Evolutionary conservation across 257 asterid species (phyloP).

Genomic region (Cynanchum wilfordii): DNA sequence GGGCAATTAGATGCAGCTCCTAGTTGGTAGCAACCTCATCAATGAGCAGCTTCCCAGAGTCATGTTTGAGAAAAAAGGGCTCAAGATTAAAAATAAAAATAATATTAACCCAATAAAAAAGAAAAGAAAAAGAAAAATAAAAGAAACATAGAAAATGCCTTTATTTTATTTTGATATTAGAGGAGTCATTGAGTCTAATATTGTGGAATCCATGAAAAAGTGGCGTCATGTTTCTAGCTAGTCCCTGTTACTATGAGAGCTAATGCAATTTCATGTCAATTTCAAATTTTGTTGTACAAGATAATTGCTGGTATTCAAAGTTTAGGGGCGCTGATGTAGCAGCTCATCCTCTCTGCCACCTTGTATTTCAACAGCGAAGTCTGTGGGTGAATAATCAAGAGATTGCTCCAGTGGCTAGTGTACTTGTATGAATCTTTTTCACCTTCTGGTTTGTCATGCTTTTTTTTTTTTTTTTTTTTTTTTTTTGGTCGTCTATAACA

Average conservation of each 20-base stretch:
- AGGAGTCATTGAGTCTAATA: background rate
- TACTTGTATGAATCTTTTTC: conserved; percentile 27
- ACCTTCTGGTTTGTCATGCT: conserved; percentile 2
- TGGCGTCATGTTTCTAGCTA: background rate
- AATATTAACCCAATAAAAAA: too few species aligned
- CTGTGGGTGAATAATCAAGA: conserved; percentile 65
- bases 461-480: too few species aligned
- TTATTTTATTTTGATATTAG: background rate
- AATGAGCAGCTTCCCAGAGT: too few species aligned
- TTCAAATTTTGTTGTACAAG: conserved; percentile 67
- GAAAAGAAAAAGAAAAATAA: too few species aligned
- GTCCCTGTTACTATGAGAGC: conserved; percentile 6
- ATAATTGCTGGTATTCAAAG: conserved; percentile 74
- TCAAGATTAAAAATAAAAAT: too few species aligned
- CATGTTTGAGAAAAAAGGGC: too few species aligned
- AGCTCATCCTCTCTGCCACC: conserved; percentile 81
- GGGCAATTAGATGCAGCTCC: too few species aligned
- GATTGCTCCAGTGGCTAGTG: conserved; percentile 54
- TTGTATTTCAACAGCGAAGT: conserved; percentile 49
- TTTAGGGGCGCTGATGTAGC: conserved; percentile 58
- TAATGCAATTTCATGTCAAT: conserved; percentile 20
- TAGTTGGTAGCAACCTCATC: too few species aligned
- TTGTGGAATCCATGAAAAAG: conserved; percentile 5
- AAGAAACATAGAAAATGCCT: too few species aligned
- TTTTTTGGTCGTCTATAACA: background rate